Evolutionary conservation across 805 yeast genomes (phyloP).

Genomic region (Cyberlindnera xylosilytica): DNA sequence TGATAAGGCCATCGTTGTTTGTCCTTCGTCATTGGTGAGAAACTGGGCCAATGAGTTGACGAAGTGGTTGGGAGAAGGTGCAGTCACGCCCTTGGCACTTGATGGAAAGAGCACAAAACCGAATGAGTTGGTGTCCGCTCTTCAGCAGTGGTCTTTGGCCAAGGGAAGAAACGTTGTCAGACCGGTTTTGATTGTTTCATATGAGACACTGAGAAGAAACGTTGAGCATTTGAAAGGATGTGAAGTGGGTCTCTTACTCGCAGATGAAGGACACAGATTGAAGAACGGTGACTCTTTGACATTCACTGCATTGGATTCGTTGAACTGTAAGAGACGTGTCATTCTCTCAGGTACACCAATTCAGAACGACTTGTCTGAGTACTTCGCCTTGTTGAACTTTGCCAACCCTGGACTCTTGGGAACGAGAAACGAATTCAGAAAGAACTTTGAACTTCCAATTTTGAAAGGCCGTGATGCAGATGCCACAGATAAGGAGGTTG

Average conservation of each 20-base stretch:
- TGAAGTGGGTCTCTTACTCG: constrained; percentile 82
- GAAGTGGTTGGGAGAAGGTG: constrained; percentile 95
- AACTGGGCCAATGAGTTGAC: constrained; percentile 97
- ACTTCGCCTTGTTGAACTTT: constrained; percentile 83
- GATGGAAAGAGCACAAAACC: constrained; percentile 86
- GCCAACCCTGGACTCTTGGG: constrained; percentile 95
- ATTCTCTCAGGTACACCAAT: constrained; percentile 96
- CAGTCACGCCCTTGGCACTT: constrained; percentile 80
- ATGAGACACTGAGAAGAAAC: constrained; percentile 88
- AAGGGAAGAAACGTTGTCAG: constrained; percentile 84
- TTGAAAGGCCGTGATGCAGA: constrained; percentile 85
- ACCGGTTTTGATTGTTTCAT: constrained; percentile 90
- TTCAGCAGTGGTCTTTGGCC: constrained; percentile 84
- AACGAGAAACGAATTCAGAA: constrained; percentile 76
- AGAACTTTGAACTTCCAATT: constrained; percentile 78
- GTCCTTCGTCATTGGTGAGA: constrained; percentile 90
- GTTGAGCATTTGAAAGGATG: constrained; percentile 70
- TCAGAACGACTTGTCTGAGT: constrained; percentile 92
- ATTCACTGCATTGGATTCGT: constrained; percentile 78
- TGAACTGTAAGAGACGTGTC: constrained; percentile 84
- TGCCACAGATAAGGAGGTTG: constrained; percentile 77
- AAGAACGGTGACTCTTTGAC: constrained; percentile 91
- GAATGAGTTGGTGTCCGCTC: constrained; percentile 61
- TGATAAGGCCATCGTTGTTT: constrained; percentile 86
- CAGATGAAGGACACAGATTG: constrained; percentile 82